Evolutionary conservation across 2,329 filamentous ascomycete species (phyloP), one percentile per base, ranked within the genome.

Genomic region (Aspergillus quadrilineatus): DNA sequence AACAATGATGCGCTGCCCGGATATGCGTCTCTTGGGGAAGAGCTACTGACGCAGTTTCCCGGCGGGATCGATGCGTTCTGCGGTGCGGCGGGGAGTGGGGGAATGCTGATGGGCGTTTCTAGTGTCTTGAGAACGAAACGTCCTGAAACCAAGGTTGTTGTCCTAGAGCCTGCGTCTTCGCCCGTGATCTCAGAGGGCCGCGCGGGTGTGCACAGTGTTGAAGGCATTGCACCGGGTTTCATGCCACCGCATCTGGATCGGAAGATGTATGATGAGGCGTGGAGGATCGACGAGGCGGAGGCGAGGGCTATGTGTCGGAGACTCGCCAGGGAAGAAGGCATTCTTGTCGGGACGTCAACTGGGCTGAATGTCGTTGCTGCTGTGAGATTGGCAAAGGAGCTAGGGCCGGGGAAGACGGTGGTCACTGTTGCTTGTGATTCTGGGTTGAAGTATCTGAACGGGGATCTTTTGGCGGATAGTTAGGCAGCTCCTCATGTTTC

Each of bases 141-240:
- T 8, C 39, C 45, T 4, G 30, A 53, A 3, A 53, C 41, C 8
- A 36, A 22, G 15, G 17, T 58, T 1, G 55, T 50, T 10, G 60
- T 60, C 5, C 22, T 62, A 2, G 63, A 65, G 15, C 61, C 61
- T 5, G 56, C 55, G 1, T 53, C 55, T 17, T 53, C 57, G 8
- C 58, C 61, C 1, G 43, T 52, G 4, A 50, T 59, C 9, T 60
- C 58, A 1, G 46, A 60, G 34, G 55, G 57, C 28, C 37, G 42
- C n/a, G 26, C 44, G 3, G 85, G 89, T 70, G 79, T 85, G 1
- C 96, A 96, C 80, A 94, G 95, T 77, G 91, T 97, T 1, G 92
- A 96, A 77, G 92, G 92, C 29, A 96, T 96, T 64, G 92, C 92
- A 7, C 96, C 96, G 70, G 92, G 96, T 72, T 96, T 96, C 71